phyloP scores from a whole-genome alignment of 2,329 filamentous ascomycete species.

The Capronia coronata region DNA sequence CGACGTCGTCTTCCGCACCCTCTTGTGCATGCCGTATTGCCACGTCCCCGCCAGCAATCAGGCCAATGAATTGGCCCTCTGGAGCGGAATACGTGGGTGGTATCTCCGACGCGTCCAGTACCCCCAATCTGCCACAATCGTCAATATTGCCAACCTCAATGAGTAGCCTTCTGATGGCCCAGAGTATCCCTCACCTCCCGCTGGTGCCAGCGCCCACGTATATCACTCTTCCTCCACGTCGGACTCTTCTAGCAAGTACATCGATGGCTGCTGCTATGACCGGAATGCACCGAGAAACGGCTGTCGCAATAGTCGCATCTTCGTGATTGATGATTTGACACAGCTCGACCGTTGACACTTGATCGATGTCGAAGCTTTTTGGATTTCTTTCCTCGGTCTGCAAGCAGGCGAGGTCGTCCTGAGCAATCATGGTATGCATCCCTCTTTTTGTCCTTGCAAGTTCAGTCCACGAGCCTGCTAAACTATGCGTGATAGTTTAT shows the following conservation, averaged over 20 bases:
- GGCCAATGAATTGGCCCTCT: slow-evolving; percentile 36
- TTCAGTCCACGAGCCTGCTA: too few relatives aligned
- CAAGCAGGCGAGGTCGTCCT: too few relatives aligned
- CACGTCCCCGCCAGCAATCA: slow-evolving; percentile 40
- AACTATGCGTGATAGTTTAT: too few relatives aligned
- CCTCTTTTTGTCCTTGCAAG: too few relatives aligned
- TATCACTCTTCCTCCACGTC: slow-evolving; percentile 34
- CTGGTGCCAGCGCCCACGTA: slow-evolving; percentile 43
- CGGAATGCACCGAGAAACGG: slow-evolving; percentile 32
- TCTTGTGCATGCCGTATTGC: slow-evolving; percentile 39
- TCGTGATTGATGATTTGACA: slow-evolving; percentile 34
- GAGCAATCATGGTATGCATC: too few relatives aligned
- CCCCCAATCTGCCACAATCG: slow-evolving; percentile 32
- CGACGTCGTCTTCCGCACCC: slow-evolving; percentile 38
- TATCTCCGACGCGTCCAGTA: slow-evolving; percentile 41
- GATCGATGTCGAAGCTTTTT: slow-evolving; percentile 34
- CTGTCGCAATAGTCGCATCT: slow-evolving; percentile 33
- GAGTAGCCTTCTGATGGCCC: too few relatives aligned
- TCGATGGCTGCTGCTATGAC: slow-evolving; percentile 35
- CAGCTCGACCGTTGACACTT: slow-evolving; percentile 36
- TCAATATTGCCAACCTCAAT: not conserved
- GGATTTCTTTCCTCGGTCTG: slow-evolving; percentile 38
- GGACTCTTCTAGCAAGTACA: slow-evolving; percentile 31
- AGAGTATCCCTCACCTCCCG: slow-evolving; percentile 30
- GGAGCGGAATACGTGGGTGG: slow-evolving; percentile 40